Base-by-base conservation (phyloP, 352 stramenopile genomes). In the Phytopythium kandeliae region DNA sequence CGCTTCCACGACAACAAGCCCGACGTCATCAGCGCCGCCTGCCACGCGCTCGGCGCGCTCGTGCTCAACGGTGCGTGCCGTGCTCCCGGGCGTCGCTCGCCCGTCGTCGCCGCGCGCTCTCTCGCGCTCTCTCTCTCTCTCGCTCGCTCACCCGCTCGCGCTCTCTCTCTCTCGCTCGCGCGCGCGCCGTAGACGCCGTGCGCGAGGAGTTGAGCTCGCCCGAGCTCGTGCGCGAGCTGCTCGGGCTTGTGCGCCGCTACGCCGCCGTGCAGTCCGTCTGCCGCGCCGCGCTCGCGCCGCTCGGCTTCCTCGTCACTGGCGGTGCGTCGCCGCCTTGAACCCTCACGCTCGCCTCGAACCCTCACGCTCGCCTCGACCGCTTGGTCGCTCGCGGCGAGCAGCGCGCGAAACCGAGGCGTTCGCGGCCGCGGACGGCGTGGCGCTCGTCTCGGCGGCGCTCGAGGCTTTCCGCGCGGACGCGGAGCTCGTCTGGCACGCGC, bases 1-100 rank as follows among this genome's bases (percentile, higher is more conserved):
- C 77, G 77, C 36, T 87, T 87, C 58, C 77, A 89, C 50, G 74
- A 87, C 58, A 88, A 88, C 65, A 88, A 86, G 49, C 77, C 74
- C 59, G 67, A 78, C 38, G 63, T 91, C 30, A 88, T 91, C 34
- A 58, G 63, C 34, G 58, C 67, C 9, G 65, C 78, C n/a, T 88
- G 73, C 50, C 65, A 82, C 28, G 71, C 78, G 12, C 63, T 88
- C 10, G 75, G 78, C 4, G 84, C 74, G 54, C 71, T 91, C 46
- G 74, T 89, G 16, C 74, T 89, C 63, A 86, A 91, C 36, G 79
- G 79, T 88, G 48, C n/a, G n/a, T n/a, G n/a, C n/a, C n/a, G n/a
- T n/a, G n/a, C n/a, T n/a, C n/a, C n/a, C n/a, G n/a, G n/a, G n/a
- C n/a, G n/a, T n/a, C n/a, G n/a, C n/a, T n/a, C n/a, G n/a, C n/a